Evolutionary conservation across 139 green algal species (phyloP).

Genomic region (Microglena sp.): DNA sequence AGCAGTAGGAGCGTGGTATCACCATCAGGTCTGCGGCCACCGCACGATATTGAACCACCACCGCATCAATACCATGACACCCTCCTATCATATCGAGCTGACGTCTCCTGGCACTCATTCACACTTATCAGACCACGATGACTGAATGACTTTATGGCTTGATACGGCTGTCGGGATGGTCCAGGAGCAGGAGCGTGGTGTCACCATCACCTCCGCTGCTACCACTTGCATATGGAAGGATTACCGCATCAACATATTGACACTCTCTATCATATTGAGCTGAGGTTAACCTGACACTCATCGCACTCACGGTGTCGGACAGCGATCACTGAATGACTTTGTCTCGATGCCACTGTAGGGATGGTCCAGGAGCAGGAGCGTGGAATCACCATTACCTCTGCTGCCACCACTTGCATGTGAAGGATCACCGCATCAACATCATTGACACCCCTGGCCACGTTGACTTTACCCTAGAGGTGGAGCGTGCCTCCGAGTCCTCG

Average conservation of each 20-base stretch:
- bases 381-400: constrained; percentile 98
- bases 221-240: constrained; percentile 96
- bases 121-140: too few species aligned
- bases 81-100: too few species aligned
- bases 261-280: constrained; percentile 95
- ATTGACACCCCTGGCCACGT: constrained; percentile 99
- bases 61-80: too few species aligned
- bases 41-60: too few species aligned
- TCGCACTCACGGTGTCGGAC: too few species aligned
- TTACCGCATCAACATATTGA: constrained; percentile 99
- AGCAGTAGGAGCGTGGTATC: too few species aligned
- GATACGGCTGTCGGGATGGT: too few species aligned
- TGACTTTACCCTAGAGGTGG: constrained; percentile 95
- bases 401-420: constrained; percentile 94
- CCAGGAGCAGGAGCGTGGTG: constrained; percentile 90
- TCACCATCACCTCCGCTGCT: constrained; percentile 98
- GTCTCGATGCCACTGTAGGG: constrained; percentile 28
- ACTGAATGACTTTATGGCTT: too few species aligned
- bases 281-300: too few species aligned
- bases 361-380: constrained; percentile 87
- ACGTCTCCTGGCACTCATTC: too few species aligned
- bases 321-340: too few species aligned
- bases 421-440: constrained; percentile 97
- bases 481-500: constrained; percentile 98
- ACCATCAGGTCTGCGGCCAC: too few species aligned